phyloP scores from a whole-genome alignment of 352 stramenopile species.

The Thalassiosira oceanica region DNA sequence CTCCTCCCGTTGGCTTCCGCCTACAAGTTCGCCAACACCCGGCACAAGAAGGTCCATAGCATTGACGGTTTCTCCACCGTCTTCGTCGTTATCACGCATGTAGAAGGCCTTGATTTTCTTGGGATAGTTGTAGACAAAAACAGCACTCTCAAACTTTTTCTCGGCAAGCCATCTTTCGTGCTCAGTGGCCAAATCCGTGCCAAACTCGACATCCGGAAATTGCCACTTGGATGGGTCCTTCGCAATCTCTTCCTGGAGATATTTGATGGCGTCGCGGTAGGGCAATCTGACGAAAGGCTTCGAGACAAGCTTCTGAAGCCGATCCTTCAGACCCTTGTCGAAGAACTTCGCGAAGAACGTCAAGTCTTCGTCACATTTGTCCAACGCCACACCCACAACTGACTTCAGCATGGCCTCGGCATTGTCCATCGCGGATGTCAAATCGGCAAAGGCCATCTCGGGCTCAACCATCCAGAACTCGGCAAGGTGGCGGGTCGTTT shows the following conservation, averaged over 20 bases:
- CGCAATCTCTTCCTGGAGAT: constrained; percentile 89
- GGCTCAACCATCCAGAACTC: constrained; percentile 99
- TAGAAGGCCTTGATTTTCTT: constrained; percentile 98
- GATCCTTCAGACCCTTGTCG: constrained; percentile 83
- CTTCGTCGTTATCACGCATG: constrained; percentile 94
- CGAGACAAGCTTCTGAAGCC: constrained; percentile 84
- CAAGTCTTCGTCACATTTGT: constrained; percentile 88
- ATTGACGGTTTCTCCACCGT: constrained; percentile 92
- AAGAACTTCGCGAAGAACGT: constrained; percentile 92
- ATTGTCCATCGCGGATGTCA: constrained; percentile 90
- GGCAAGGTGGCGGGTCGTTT: constrained; percentile 94
- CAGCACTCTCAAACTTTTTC: constrained; percentile 81
- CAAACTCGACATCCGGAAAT: constrained; percentile 86
- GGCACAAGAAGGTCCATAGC: constrained; percentile 97
- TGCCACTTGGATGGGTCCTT: constrained; percentile 84
- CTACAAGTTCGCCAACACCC: constrained; percentile 94
- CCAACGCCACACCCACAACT: constrained; percentile 83
- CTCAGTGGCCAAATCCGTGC: constrained; percentile 97
- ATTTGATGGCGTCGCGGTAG: constrained; percentile 92
- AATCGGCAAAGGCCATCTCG: constrained; percentile 89
- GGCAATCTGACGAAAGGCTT: constrained; percentile 91
- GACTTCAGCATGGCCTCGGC: constrained; percentile 90
- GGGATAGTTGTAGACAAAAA: constrained; percentile 99
- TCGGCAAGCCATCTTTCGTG: constrained; percentile 95
- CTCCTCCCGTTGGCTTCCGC: constrained; percentile 94